Evolutionary conservation across 1,284 basidiomycete species (phyloP), one percentile per base, ranked within the genome.

Genomic region (Malassezia dermatis): DNA sequence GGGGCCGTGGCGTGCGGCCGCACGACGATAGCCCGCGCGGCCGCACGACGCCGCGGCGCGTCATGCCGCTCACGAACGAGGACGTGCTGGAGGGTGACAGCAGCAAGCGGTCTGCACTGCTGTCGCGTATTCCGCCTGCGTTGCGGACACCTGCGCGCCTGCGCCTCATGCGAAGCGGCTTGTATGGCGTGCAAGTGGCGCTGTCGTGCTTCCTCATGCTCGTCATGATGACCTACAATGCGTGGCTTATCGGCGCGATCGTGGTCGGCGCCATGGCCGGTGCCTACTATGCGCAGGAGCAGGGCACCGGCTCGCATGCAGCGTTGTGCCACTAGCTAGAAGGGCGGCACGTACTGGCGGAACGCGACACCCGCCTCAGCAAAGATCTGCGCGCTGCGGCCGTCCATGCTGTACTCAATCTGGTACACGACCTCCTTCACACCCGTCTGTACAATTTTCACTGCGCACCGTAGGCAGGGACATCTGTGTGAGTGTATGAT

Each of bases 371-470:
- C 75, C 0, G 76, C 75, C 40, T 76, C 66, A 19, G 63, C 58
- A 51, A 78, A 75, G 24, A 78, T 75, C 10, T 58, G 49, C 5
- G 68, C 60, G 15, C 69, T 73, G 17, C 70, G 63, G 15, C 78
- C 83, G 68, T 76, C 90, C 62, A 71, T 65, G 23, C 58, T 61
- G 77, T 99, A 99, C 57, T 84, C 85, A 51, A 95, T 78, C 75
- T 93, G 93, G 75, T 98, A 99, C 5, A 98, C 88, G 8, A 99
- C 93, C 62, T 86, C 86, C 57, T 81, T 83, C 13, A 98, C 86
- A 4, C 93, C 93, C 40, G 85, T 86, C 73, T 99, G 93, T 23
- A 91, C 88, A 63, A 98, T 96, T 75, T 98, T 98, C 74, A 96
- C 85, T 0, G 90, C 89, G 73, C 94, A 98, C 61, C 84, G 84